Evolutionary conservation across 2,329 filamentous ascomycete genomes (phyloP), one percentile per base, ranked within the genome.

Genomic region (Xylariaceae sp.): DNA sequence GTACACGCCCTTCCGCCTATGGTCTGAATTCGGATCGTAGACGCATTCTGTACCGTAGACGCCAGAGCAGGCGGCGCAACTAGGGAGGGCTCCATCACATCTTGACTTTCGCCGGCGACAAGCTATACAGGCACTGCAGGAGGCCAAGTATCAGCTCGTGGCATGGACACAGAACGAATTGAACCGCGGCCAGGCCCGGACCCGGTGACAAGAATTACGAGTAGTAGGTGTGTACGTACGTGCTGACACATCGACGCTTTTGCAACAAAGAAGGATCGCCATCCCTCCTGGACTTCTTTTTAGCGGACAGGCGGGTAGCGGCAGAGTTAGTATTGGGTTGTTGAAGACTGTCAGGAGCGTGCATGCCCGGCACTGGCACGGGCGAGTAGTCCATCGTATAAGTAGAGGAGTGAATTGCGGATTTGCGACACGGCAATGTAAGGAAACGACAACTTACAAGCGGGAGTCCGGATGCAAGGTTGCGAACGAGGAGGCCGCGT

Each of bases 1-100:
- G 74, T 97, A 97, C 53, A 97, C 94, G 61, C 94, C 94, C 73
- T 97, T 97, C 54, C 94, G 88, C 53, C 94, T 88, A 73, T 97
- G 92, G 73, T 99, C 94, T 60, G 92, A 96, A 71, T 92, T 95
- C 2, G 92, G 93, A 71, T 97, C 93, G 79, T 97, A 97, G 65
- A 97, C 82, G 73, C 94, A 97, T 76, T 89, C 86, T 61, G 90
- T 94, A 62, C 86, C 84, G 72, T 99, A 97, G 57, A 97, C 93
- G 67, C 92, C 96, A 63, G 90, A 86, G 75, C 94, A 99, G n/a
- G 94, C 93, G 6, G 93, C 93, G 72, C 94, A 97, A 68, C 90
- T 92, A 4, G 93, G 93, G 4, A 89, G 80, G 58, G 92, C 92
- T 61, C 93, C 93, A 74, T 97, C 93, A 74, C 93, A 97, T 82